Evolutionary conservation across 2,329 filamentous ascomycete species (phyloP).

Genomic region (Pseudocercospora cruenta): DNA sequence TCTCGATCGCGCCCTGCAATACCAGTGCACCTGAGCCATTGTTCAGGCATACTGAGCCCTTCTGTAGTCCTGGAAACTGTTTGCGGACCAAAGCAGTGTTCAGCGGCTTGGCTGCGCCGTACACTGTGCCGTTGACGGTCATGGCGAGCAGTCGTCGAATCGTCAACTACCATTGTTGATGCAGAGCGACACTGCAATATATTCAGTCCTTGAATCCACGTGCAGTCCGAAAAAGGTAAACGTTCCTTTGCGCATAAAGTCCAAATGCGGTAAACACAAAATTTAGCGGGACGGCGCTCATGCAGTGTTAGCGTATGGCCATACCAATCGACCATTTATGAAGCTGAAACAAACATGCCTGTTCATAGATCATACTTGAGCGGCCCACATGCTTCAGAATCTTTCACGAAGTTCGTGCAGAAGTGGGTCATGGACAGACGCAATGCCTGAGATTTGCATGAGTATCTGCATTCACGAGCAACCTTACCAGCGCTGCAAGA

Average conservation of each 20-base stretch:
- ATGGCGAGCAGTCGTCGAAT: background rate
- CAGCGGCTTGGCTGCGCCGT: background rate
- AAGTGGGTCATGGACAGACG: background rate
- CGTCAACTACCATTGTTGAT: background rate
- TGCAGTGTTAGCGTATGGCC: too few relatives aligned
- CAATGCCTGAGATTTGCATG: background rate
- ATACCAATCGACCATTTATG: too few relatives aligned
- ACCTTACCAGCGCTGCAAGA: background rate
- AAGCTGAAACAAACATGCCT: too few relatives aligned
- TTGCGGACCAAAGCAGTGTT: constrained; percentile 2
- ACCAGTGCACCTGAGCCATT: constrained; percentile 13
- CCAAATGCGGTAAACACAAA: too few relatives aligned
- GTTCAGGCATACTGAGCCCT: constrained; percentile 6
- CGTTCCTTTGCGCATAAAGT: too few relatives aligned
- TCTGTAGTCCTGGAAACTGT: constrained; percentile 5
- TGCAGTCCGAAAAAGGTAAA: background rate
- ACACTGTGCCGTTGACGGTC: constrained; percentile 4
- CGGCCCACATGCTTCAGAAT: constrained; percentile 7
- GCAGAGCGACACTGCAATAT: background rate
- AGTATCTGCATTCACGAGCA: background rate
- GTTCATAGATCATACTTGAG: too few relatives aligned
- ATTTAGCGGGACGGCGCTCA: too few relatives aligned
- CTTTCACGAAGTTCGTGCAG: constrained; percentile 10
- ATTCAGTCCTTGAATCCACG: background rate
- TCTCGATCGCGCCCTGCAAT: background rate